Percentiles rank a stretch among this genome's conserved stretches.
Conservation (phyloP, 1,284 basidiomycete species). For the Apiotrichum siamense region DNA sequence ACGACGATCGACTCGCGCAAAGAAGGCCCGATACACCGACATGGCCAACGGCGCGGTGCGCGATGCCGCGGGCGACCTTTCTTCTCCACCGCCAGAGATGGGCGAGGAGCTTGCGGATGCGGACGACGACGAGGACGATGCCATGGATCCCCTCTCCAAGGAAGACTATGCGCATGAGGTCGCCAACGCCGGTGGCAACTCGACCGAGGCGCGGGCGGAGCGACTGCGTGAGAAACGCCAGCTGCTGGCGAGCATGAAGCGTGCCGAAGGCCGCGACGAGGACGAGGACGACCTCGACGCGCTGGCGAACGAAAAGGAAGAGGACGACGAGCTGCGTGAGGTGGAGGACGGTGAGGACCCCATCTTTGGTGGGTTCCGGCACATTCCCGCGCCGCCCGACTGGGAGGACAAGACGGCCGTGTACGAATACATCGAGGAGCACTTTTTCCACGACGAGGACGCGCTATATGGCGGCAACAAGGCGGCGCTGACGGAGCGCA, state of each 20-base stretch:
- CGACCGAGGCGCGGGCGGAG: slow-evolving; percentile 4
- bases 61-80: background rate
- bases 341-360: slow-evolving; percentile 6
- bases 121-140: slow-evolving; percentile 35
- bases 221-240: slow-evolving; percentile 9
- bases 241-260: slow-evolving; percentile 10
- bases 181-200: slow-evolving; percentile 11
- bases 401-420: slow-evolving; percentile 34
- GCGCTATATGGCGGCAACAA: slow-evolving; percentile 21
- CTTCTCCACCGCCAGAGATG: background rate
- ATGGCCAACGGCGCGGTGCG: background rate
- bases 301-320: slow-evolving; percentile 18
- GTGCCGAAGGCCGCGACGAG: slow-evolving; percentile 10
- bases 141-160: slow-evolving; percentile 48
- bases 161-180: slow-evolving; percentile 23
- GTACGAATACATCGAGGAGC: slow-evolving; percentile 25
- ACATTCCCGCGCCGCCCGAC: slow-evolving; percentile 11
- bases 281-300: slow-evolving; percentile 19
- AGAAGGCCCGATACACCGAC: background rate
- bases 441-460: slow-evolving; percentile 30
- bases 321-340: slow-evolving; percentile 15
- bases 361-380: slow-evolving; percentile 10
- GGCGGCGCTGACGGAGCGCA: slow-evolving; percentile 15
- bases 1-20: background rate
- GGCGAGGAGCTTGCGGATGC: background rate